These are phyloP conservation scores for Rhodotorula sp. DNA, from an alignment of 1,284 basidiomycete genomes.

Conservation along the genomic window DNA sequence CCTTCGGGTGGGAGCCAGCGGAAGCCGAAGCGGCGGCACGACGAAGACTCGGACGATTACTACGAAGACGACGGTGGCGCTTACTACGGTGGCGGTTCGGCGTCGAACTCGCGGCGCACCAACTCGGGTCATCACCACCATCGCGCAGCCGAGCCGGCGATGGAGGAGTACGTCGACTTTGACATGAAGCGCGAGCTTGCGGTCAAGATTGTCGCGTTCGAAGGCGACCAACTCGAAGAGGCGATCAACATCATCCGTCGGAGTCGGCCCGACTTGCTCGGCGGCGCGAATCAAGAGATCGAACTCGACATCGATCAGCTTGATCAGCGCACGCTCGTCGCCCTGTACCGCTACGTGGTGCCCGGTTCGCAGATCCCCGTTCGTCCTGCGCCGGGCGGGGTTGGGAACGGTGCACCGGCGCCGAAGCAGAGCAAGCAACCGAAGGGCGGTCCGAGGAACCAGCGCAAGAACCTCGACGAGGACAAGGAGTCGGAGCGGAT, in stretches of 20 bases:
- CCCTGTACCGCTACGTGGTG: slow-evolving; percentile 86
- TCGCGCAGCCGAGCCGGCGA: slow-evolving; percentile 26
- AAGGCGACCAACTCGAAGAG: slow-evolving; percentile 49
- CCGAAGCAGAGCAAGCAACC: slow-evolving; percentile 56
- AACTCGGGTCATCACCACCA: slow-evolving; percentile 7
- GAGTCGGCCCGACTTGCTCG: slow-evolving; percentile 68
- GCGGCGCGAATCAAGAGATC: slow-evolving; percentile 83
- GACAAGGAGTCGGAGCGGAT: slow-evolving; percentile 86
- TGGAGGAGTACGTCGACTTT: slow-evolving; percentile 69
- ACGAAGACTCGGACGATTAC: slow-evolving; percentile 44
- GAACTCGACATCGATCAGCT: slow-evolving; percentile 92
- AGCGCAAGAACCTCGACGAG: slow-evolving; percentile 72
- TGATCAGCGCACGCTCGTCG: slow-evolving; percentile 75
- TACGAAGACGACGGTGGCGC: slow-evolving; percentile 51
- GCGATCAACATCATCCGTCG: slow-evolving; percentile 75
- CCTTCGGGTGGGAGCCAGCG: slow-evolving; percentile 37
- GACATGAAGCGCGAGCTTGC: slow-evolving; percentile 96
- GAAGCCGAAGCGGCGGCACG: slow-evolving; percentile 28
- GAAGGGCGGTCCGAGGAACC: slow-evolving; percentile 63
- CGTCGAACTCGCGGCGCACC: slow-evolving; percentile 23
- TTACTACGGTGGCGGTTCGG: slow-evolving; percentile 43
- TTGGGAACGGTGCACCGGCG: neutral
- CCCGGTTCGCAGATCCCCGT: slow-evolving; percentile 72
- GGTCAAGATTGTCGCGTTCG: slow-evolving; percentile 66
- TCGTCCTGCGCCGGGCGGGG: slow-evolving; percentile 58